Conservation (phyloP, 257 asterid genomes). For the Leptodermis oblonga region DNA sequence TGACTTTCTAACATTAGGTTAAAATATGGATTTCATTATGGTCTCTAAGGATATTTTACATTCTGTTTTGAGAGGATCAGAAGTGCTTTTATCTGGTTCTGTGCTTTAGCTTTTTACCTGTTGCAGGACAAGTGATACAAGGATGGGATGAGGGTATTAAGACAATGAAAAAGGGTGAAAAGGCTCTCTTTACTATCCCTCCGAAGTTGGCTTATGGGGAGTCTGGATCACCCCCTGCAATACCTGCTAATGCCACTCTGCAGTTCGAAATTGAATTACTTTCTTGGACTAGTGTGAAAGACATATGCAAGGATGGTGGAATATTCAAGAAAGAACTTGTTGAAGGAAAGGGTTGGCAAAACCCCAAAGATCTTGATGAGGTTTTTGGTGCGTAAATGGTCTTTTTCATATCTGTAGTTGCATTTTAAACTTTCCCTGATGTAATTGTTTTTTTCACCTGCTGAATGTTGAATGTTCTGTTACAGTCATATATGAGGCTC, state of each 20-base stretch:
- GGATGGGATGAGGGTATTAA: constrained; percentile 65
- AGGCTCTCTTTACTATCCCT: constrained; percentile 49
- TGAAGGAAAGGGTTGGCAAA: constrained; percentile 64
- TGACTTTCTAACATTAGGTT: background rate
- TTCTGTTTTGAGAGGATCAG: background rate
- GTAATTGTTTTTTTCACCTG: background rate
- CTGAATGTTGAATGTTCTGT: background rate
- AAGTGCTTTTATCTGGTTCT: background rate
- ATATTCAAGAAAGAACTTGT: constrained; percentile 41
- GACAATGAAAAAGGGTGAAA: constrained; percentile 63
- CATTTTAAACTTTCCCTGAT: background rate
- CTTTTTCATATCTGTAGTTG: background rate
- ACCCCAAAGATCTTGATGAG: constrained; percentile 56
- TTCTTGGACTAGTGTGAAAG: constrained; percentile 48
- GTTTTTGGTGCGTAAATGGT: constrained; percentile 32
- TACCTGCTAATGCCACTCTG: constrained; percentile 50
- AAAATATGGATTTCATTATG: too few relatives aligned
- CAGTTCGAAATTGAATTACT: constrained; percentile 58
- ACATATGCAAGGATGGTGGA: constrained; percentile 57
- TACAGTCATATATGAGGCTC: constrained; percentile 47
- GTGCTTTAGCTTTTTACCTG: background rate
- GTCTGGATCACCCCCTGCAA: constrained; percentile 55
- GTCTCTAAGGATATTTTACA: background rate
- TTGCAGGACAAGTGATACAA: constrained; percentile 47
- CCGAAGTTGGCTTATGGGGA: constrained; percentile 54